phyloP scores from a whole-genome alignment of 1,139 yeast genomes.

The Kodamaea suecica region DNA sequence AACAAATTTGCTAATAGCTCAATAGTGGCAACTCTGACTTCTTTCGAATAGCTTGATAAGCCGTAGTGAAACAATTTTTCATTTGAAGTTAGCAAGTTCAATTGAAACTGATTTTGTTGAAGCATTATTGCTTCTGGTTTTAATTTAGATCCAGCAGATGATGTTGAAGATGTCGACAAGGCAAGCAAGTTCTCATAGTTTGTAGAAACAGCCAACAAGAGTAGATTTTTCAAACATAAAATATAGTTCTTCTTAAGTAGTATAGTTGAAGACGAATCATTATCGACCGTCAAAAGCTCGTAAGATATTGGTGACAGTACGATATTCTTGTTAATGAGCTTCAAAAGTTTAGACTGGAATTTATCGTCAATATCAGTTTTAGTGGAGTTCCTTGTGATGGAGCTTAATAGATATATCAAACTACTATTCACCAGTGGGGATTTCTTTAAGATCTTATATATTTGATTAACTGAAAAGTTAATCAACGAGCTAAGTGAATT shows the following conservation, averaged over 20 bases:
- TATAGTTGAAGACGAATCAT: slow-evolving; percentile 21
- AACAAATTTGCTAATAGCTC: slow-evolving; percentile 37
- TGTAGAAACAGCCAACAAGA: slow-evolving; percentile 33
- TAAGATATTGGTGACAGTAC: slow-evolving; percentile 16
- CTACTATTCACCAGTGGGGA: slow-evolving; percentile 26
- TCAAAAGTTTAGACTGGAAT: slow-evolving; percentile 35
- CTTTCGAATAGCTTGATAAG: slow-evolving; percentile 32
- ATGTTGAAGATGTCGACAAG: slow-evolving; percentile 33
- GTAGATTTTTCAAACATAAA: slow-evolving; percentile 31
- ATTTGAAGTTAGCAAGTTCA: slow-evolving; percentile 26
- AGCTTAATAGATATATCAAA: slow-evolving; percentile 33
- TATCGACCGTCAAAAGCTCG: slow-evolving; percentile 18
- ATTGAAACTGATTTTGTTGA: slow-evolving; percentile 41
- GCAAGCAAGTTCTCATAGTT: slow-evolving; percentile 40
- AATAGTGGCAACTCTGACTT: slow-evolving; percentile 38
- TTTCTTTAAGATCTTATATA: slow-evolving; percentile 42
- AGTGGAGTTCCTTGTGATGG: slow-evolving; percentile 37
- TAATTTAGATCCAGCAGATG: slow-evolving; percentile 39
- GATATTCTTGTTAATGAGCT: slow-evolving; percentile 31
- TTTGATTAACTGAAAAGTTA: slow-evolving; percentile 33
- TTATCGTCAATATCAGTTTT: slow-evolving; percentile 43
- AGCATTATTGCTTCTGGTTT: slow-evolving; percentile 45
- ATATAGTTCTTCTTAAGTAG: slow-evolving; percentile 34
- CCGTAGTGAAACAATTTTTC: slow-evolving; percentile 33
- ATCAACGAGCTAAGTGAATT: slow-evolving; percentile 37